Percentiles rank a stretch among this genome's conserved stretches.
phyloP scores from a whole-genome alignment of 2,329 filamentous ascomycete species.

The Clonostachys byssicola region DNA sequence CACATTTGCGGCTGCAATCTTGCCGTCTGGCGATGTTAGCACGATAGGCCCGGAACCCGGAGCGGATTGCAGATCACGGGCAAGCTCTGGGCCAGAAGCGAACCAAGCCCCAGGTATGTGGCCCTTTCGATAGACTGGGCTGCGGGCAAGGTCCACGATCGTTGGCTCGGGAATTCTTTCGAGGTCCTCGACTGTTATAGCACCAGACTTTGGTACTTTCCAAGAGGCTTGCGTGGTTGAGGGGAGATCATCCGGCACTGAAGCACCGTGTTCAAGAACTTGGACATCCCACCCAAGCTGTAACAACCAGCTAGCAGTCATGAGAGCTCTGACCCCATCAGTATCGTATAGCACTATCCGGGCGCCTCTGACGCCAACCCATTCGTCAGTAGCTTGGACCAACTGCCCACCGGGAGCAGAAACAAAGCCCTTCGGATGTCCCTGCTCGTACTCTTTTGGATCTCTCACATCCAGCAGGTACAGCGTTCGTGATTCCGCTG shows the following conservation, averaged over 20 bases:
- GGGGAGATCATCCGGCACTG: constrained; percentile 5
- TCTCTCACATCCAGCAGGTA: constrained; percentile 21
- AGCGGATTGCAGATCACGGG: constrained; percentile 12
- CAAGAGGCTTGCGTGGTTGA: constrained; percentile 1
- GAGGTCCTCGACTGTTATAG: constrained; percentile 6
- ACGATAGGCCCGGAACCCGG: constrained; percentile 12
- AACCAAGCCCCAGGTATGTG: constrained; percentile 20
- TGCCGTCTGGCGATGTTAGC: constrained; percentile 11
- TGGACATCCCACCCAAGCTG: constrained; percentile 23
- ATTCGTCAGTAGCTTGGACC: constrained; percentile 22
- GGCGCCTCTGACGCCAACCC: constrained; percentile 20
- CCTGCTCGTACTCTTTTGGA: constrained; percentile 14
- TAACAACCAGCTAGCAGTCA: constrained; percentile 20
- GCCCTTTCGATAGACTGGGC: constrained; percentile 17
- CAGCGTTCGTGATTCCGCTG: constrained; percentile 9
- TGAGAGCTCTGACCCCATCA: constrained; percentile 18
- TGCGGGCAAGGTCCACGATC: constrained; percentile 19
- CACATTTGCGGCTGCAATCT: constrained; percentile 6
- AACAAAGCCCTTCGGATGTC: constrained; percentile 15
- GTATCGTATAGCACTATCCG: constrained; percentile 19
- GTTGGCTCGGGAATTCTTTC: constrained; percentile 6
- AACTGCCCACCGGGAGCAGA: constrained; percentile 22
- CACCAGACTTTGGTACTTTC: neutral
- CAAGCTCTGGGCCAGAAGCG: constrained; percentile 21
- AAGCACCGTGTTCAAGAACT: constrained; percentile 10